Conservation (phyloP, 2,329 filamentous ascomycete species). For the Alternaria solani region DNA sequence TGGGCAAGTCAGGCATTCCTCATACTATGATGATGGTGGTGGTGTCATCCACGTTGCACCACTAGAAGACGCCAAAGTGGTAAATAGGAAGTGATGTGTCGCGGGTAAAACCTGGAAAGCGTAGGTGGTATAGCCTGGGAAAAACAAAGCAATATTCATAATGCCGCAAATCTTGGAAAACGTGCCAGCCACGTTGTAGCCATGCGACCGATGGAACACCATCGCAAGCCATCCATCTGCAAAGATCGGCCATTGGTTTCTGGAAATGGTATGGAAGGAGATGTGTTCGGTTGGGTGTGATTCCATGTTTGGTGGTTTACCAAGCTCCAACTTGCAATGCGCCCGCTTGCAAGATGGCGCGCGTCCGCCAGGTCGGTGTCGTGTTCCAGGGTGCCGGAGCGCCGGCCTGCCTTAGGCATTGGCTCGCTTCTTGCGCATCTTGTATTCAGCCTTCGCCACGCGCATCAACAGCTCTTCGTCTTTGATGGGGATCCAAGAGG, state of each 20-base stretch:
- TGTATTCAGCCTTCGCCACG: constrained; percentile 88
- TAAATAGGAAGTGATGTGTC: constrained; percentile 17
- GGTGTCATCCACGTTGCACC: constrained; percentile 16
- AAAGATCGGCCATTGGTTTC: constrained; percentile 39
- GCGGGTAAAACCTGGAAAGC: constrained; percentile 14
- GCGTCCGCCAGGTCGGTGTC: constrained; percentile 14
- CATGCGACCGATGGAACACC: constrained; percentile 34
- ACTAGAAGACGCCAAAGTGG: constrained; percentile 14
- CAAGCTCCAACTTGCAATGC: constrained; percentile 17
- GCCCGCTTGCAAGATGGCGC: constrained; percentile 11
- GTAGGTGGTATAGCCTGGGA: constrained; percentile 21
- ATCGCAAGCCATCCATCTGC: constrained; percentile 47
- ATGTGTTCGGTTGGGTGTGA: constrained; percentile 16
- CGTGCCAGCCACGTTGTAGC: constrained; percentile 44
- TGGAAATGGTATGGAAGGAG: constrained; percentile 37
- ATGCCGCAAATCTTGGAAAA: constrained; percentile 28
- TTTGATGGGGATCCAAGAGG: constrained; percentile 90
- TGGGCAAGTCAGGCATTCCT: constrained; percentile 1
- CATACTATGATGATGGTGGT: constrained; percentile 5
- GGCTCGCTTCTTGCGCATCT: constrained; percentile 65
- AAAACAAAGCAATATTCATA: constrained; percentile 24
- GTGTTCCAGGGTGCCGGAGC: constrained; percentile 17
- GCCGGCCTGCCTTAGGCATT: constrained; percentile 34
- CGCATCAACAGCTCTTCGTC: constrained; percentile 94
- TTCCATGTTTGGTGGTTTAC: constrained; percentile 25